phyloP scores from a whole-genome alignment of 805 yeast species.

The Candida multigemmis region DNA sequence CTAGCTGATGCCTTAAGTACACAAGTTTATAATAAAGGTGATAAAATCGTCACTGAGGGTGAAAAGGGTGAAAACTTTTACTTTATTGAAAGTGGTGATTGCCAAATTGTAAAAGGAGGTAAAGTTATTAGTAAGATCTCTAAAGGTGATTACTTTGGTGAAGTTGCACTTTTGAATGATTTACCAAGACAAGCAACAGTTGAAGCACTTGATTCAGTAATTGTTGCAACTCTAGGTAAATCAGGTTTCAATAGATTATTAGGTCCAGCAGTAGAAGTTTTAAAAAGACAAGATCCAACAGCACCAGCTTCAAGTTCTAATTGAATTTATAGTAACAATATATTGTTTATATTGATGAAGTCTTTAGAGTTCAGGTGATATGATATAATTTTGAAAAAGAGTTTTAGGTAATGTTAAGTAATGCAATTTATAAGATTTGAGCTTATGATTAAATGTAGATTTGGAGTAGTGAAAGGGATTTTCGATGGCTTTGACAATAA shows the following conservation, averaged over 20 bases:
- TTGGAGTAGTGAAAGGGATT: too few species aligned
- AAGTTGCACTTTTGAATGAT: slow-evolving; percentile 85
- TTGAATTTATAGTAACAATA: too few species aligned
- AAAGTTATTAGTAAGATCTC: slow-evolving; percentile 54
- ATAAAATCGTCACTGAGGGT: slow-evolving; percentile 75
- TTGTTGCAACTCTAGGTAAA: slow-evolving; percentile 88
- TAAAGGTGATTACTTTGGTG: slow-evolving; percentile 94
- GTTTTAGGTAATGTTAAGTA: too few species aligned
- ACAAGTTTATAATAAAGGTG: slow-evolving; percentile 60
- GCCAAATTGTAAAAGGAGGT: slow-evolving; percentile 54
- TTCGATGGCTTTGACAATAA: too few species aligned
- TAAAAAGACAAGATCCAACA: slow-evolving; percentile 85
- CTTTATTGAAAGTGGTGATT: slow-evolving; percentile 63
- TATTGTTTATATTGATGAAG: too few species aligned
- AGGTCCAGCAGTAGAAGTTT: slow-evolving; percentile 89
- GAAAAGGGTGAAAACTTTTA: slow-evolving; percentile 46
- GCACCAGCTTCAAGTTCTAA: too few species aligned
- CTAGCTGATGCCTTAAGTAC: slow-evolving; percentile 92
- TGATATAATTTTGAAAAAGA: too few species aligned
- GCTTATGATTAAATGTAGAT: too few species aligned
- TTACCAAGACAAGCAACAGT: slow-evolving; percentile 93
- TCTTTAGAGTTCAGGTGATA: too few species aligned
- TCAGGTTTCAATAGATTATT: slow-evolving; percentile 87
- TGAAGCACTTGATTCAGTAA: slow-evolving; percentile 61
- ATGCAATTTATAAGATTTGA: too few species aligned